Evolutionary conservation across 345 rosid species (phyloP).

Genomic region (Lepidium sativum): DNA sequence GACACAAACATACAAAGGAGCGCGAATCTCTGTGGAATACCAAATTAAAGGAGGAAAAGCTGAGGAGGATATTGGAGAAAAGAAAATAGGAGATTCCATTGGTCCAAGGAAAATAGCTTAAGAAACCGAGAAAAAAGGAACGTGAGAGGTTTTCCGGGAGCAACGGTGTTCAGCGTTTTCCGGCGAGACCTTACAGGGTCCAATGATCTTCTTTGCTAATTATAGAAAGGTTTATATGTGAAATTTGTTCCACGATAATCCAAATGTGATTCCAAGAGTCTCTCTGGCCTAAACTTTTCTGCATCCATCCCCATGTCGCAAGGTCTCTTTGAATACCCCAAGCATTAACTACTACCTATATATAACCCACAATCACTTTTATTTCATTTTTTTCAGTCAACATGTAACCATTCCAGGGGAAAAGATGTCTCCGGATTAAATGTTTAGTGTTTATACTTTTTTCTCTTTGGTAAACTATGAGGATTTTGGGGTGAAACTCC

Average conservation of each 20-base stretch:
- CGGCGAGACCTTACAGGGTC: background rate
- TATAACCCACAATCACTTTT: background rate
- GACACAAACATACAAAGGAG: background rate
- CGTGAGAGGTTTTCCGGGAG: background rate
- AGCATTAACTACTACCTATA: slow-evolving; percentile 19
- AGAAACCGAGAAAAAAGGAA: background rate
- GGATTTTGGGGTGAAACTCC: too few species aligned
- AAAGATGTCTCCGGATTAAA: too few species aligned
- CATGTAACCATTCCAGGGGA: too few species aligned
- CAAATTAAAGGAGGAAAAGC: background rate
- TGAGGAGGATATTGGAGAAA: slow-evolving; percentile 7
- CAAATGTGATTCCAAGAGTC: background rate
- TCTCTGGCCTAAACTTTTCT: slow-evolving; percentile 32
- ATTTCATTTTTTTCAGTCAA: too few species aligned
- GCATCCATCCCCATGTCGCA: slow-evolving; percentile 37
- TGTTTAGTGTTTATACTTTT: too few species aligned
- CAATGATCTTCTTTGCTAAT: background rate
- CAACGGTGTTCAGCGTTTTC: slow-evolving; percentile 4
- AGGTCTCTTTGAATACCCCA: slow-evolving; percentile 23
- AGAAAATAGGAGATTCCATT: background rate
- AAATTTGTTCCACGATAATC: background rate
- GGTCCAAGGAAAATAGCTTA: background rate
- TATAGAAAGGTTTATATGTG: slow-evolving; percentile 2
- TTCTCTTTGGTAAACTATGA: too few species aligned
- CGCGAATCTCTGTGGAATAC: background rate